Evolutionary conservation across 1,284 basidiomycete species (phyloP), one percentile per base, ranked within the genome.

Genomic region (Sporisorium reilianum): DNA sequence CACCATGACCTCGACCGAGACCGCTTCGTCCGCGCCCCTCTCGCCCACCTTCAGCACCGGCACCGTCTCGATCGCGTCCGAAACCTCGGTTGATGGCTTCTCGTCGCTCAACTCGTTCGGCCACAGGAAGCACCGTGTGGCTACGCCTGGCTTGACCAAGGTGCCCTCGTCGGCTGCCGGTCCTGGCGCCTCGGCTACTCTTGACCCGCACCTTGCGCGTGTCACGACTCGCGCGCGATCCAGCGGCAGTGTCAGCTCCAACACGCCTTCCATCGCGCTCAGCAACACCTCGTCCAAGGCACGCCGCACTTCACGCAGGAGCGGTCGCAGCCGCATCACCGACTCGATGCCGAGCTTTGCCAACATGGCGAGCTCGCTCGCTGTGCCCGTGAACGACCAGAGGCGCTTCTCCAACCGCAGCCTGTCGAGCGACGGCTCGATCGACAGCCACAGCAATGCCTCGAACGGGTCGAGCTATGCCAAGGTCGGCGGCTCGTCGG

Each of bases 381-480:
- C 53, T 3, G 61, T 67, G 23, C 59, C 70, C 9, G 49, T 57
- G 9, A 16, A 36, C 25, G 49, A 59, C 14, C 56, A 64, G 45
- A 66, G 70, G 26, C 55, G 64, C 2, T 36, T 60, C 32, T 67
- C 70, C 6, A 67, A 52, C 32, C 64, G 70, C 50, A 73, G 70
- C 38, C 46, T 64, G 22, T 73, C 70, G 23, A 73, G 64, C 32
- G 70, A 73, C 14, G 64, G 60, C 48, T 73, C 70, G 36, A 22
- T 63, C 26, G 69, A 72, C 48, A 66, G 56, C 49, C 70, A 73
- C 57, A 73, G 70, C 64, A 73, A 67, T 28, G 57, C 64, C 8
- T 72, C 69, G 23, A 66, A 62, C 42, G 52, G 53, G 20, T 73
- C 70, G 0, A 73, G 64, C 64, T 67, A 44, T 20, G 55, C 55